A percentile compares a stretch with the other conserved stretches of the same genome.
These are phyloP conservation scores for Xylariaceae sp. DNA, from an alignment of 2,329 filamentous ascomycete genomes.

Conservation along the genomic window DNA sequence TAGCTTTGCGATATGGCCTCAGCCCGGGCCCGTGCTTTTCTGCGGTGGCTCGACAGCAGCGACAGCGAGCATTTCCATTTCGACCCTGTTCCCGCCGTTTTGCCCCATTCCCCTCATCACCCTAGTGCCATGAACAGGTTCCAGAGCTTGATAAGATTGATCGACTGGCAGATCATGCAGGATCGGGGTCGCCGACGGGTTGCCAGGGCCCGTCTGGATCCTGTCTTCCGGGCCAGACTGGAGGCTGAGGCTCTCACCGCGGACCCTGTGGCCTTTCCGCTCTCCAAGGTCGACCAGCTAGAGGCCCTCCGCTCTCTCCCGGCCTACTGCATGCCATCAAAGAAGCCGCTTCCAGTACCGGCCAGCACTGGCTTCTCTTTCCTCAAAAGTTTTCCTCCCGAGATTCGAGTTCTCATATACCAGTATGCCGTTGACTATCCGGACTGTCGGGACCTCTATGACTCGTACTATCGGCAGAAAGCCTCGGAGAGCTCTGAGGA, in stretches of 20 bases:
- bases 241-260: constrained; percentile 13
- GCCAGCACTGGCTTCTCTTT: constrained; percentile 13
- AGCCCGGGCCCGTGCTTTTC: too few species aligned
- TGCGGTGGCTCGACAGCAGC: too few species aligned
- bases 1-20: too few species aligned
- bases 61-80: too few species aligned
- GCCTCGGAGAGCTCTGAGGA: constrained; percentile 9
- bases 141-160: too few species aligned
- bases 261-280: constrained; percentile 7
- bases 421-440: constrained; percentile 21
- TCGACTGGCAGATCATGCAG: constrained; percentile 13
- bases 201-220: constrained; percentile 13
- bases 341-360: too few species aligned
- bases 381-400: constrained; percentile 22
- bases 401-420: constrained; percentile 30
- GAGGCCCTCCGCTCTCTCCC: constrained; percentile 12
- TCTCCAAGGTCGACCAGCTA: constrained; percentile 11
- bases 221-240: constrained; percentile 10
- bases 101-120: too few species aligned
- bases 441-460: constrained; percentile 20
- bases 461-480: constrained; percentile 21
- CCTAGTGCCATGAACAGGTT: too few species aligned
- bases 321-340: constrained; percentile 9
- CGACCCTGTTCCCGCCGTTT: too few species aligned
- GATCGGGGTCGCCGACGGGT: constrained; percentile 10